Evolutionary conservation across 257 asterid genomes (phyloP).

Genomic region (Nicotiana tabacum): DNA sequence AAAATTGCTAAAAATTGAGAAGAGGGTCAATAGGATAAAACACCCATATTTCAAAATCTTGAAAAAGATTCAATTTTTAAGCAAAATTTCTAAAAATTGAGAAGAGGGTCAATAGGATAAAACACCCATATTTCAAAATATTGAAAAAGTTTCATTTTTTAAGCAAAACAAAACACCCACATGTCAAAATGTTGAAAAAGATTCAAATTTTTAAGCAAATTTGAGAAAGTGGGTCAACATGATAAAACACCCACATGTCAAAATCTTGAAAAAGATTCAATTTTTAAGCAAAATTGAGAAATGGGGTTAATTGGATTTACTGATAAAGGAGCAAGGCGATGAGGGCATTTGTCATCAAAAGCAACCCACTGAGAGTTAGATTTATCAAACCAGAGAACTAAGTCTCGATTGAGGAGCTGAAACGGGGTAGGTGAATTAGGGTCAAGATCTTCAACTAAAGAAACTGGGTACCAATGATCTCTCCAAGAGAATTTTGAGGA

Average conservation of each 20-base stretch:
- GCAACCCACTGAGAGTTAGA: slow-evolving; percentile 84
- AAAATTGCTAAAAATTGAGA: too few relatives aligned
- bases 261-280: not conserved
- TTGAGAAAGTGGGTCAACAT: too few relatives aligned
- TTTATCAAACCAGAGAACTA: slow-evolving; percentile 87
- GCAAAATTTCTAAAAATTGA: not conserved
- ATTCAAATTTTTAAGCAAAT: not conserved
- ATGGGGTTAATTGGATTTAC: slow-evolving; percentile 24
- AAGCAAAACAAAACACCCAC: too few relatives aligned
- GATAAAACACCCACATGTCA: not conserved
- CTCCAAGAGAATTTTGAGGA: slow-evolving; percentile 79
- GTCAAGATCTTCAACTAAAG: slow-evolving; percentile 87
- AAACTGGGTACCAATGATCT: slow-evolving; percentile 97
- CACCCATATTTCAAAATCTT: not conserved
- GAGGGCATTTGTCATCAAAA: slow-evolving; percentile 94
- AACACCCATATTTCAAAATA: not conserved
- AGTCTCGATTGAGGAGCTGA: slow-evolving; percentile 88
- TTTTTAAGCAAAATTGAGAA: not conserved
- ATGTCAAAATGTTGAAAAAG: not conserved
- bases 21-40: not conserved
- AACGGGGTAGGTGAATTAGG: slow-evolving; percentile 77
- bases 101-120: not conserved
- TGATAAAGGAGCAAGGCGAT: slow-evolving; percentile 95
- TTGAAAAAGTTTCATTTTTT: not conserved
- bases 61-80: not conserved